Percentiles rank a stretch among this genome's conserved stretches.
These are phyloP conservation scores for Pythium sp. DNA, from an alignment of 352 stramenopile species.

Conservation along the genomic window DNA sequence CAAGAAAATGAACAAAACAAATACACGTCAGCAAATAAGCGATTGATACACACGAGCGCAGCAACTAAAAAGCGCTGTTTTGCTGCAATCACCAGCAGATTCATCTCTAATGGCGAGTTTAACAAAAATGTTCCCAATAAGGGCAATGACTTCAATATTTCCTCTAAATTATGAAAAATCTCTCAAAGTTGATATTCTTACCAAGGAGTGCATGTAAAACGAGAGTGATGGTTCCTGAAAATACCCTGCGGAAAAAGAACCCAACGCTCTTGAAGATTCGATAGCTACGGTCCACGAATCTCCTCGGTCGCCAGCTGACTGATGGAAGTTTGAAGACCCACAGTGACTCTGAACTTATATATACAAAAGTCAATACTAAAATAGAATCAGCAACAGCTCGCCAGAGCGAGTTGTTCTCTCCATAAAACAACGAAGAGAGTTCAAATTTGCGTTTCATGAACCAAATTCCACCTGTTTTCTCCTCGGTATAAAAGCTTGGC, in stretches of 20 bases:
- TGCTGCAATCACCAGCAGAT: too few relatives aligned
- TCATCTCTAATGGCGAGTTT: background rate
- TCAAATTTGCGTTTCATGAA: background rate
- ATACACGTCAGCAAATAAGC: background rate
- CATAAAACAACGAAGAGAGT: background rate
- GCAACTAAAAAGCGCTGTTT: too few relatives aligned
- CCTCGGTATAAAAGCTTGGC: too few relatives aligned
- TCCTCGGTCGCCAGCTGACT: background rate
- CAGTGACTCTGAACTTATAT: background rate
- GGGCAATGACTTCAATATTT: background rate
- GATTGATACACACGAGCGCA: too few relatives aligned
- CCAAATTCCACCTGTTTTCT: background rate
- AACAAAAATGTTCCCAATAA: background rate
- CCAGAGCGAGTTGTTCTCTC: conserved; percentile 4
- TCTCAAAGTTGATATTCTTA: background rate
- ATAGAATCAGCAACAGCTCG: background rate
- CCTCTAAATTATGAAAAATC: background rate
- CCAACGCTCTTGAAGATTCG: background rate
- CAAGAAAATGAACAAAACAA: too few relatives aligned
- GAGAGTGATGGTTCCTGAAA: background rate
- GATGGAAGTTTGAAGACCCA: background rate
- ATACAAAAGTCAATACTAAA: background rate
- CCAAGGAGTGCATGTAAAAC: background rate
- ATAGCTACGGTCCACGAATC: background rate
- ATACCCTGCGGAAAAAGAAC: background rate